phyloP scores from a whole-genome alignment of 805 yeast genomes.

The Clavispora fructus region DNA sequence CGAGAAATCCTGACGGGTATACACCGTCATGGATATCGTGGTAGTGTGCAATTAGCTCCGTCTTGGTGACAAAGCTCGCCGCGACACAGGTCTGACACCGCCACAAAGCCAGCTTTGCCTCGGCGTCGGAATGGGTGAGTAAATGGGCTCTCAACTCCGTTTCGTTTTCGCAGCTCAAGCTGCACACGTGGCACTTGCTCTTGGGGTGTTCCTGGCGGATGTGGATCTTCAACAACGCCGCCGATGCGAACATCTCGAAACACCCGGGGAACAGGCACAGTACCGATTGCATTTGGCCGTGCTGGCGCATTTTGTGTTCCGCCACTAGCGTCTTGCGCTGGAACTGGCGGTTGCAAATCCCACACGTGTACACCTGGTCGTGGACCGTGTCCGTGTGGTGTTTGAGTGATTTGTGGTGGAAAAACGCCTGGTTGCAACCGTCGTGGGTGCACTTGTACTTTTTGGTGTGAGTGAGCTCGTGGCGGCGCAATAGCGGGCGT shows the following conservation, averaged over 20 bases:
- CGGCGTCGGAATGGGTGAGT: conserved; percentile 54
- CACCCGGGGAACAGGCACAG: conserved; percentile 65
- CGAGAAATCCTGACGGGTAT: conserved; percentile 28
- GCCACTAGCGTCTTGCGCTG: conserved; percentile 59
- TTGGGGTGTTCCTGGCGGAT: conserved; percentile 69
- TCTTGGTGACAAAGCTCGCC: conserved; percentile 48
- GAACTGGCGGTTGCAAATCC: conserved; percentile 59
- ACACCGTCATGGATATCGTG: conserved; percentile 40
- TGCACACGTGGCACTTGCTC: conserved; percentile 58
- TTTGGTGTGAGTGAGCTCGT: conserved; percentile 71
- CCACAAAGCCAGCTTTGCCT: conserved; percentile 46
- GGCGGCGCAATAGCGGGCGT: conserved; percentile 75
- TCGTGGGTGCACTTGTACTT: conserved; percentile 45
- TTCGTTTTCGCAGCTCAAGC: conserved; percentile 67
- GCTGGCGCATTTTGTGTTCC: conserved; percentile 63
- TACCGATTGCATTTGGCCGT: conserved; percentile 50
- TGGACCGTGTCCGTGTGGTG: conserved; percentile 68
- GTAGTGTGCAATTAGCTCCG: conserved; percentile 55
- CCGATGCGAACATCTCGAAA: conserved; percentile 53
- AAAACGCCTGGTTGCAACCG: conserved; percentile 62
- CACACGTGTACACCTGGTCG: conserved; percentile 49
- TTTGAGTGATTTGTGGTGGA: conserved; percentile 69
- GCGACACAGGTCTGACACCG: conserved; percentile 51
- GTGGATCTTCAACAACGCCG: conserved; percentile 72
- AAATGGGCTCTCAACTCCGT: conserved; percentile 68